Evolutionary conservation across 768 basidiomycete species (phyloP).

Genomic region (Stropharia rugosoannulata): DNA sequence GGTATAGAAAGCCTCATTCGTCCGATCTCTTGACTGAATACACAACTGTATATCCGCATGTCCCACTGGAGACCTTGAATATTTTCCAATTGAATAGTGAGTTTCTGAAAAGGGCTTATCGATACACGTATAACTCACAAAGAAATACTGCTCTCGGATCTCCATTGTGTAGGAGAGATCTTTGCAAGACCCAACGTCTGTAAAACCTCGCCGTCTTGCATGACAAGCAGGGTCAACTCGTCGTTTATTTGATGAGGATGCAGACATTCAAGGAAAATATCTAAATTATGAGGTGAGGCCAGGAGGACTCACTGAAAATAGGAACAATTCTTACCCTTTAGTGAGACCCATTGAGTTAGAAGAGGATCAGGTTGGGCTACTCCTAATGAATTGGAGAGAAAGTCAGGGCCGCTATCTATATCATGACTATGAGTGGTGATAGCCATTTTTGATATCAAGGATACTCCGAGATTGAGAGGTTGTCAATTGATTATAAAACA

Average conservation of each 20-base stretch:
- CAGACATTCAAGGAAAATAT: constrained; percentile 1
- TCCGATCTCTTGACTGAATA: neutral
- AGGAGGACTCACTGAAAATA: neutral
- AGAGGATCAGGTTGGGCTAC: no score
- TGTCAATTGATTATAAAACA: no score
- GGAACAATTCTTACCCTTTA: neutral
- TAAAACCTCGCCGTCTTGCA: neutral
- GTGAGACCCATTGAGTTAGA: no score
- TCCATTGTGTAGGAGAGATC: neutral
- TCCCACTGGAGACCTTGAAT: no score
- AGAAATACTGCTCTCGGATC: neutral
- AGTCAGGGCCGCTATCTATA: no score
- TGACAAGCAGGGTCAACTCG: neutral
- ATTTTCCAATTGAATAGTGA: neutral
- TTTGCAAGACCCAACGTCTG: neutral
- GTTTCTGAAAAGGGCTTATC: neutral
- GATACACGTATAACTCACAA: neutral
- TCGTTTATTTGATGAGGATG: neutral
- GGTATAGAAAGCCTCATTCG: neutral
- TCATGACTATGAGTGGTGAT: no score
- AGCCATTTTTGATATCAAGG: no score
- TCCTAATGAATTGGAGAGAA: no score
- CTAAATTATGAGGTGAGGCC: neutral
- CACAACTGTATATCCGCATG: neutral
- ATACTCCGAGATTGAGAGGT: no score